phyloP scores from a whole-genome alignment of 352 stramenopile genomes.

The Globisporangium alternatum region DNA sequence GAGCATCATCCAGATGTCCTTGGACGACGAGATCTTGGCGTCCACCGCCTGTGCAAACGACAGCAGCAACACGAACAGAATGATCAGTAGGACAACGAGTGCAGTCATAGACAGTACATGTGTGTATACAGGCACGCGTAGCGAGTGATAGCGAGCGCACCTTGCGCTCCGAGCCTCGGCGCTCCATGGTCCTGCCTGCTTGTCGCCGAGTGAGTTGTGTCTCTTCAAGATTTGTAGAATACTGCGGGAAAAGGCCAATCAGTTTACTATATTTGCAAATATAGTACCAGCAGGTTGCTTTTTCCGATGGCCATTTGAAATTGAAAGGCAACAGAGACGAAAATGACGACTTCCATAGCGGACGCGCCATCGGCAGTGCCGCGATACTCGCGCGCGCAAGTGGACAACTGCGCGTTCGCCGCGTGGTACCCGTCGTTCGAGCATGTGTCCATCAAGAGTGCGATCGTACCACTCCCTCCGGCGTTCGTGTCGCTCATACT shows the following conservation, averaged over 20 bases:
- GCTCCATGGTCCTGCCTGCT: slow-evolving; percentile 13
- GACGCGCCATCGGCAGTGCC: slow-evolving; percentile 18
- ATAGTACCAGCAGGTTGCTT: background rate
- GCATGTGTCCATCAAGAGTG: slow-evolving; percentile 62
- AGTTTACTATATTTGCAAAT: background rate
- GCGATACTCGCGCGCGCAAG: slow-evolving; percentile 60
- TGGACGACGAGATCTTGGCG: slow-evolving; percentile 28
- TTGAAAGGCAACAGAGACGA: background rate
- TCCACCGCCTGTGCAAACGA: slow-evolving; percentile 1
- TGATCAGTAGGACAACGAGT: background rate
- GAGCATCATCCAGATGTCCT: slow-evolving; percentile 74
- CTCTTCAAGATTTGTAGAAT: slow-evolving; percentile 2
- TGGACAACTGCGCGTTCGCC: slow-evolving; percentile 79
- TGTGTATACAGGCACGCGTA: background rate
- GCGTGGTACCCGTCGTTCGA: slow-evolving; percentile 65
- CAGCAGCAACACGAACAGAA: background rate
- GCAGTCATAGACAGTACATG: background rate
- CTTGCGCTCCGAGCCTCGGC: slow-evolving; percentile 15
- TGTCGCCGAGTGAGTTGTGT: background rate
- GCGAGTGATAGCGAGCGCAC: background rate
- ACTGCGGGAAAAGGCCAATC: background rate
- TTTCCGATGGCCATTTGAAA: slow-evolving; percentile 1
- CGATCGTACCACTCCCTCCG: slow-evolving; percentile 43
- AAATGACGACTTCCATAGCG: background rate
- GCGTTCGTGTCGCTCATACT: slow-evolving; percentile 65